Base-by-base conservation (phyloP, 129 eudicot genomes). In the Oenanthe sinensis region DNA sequence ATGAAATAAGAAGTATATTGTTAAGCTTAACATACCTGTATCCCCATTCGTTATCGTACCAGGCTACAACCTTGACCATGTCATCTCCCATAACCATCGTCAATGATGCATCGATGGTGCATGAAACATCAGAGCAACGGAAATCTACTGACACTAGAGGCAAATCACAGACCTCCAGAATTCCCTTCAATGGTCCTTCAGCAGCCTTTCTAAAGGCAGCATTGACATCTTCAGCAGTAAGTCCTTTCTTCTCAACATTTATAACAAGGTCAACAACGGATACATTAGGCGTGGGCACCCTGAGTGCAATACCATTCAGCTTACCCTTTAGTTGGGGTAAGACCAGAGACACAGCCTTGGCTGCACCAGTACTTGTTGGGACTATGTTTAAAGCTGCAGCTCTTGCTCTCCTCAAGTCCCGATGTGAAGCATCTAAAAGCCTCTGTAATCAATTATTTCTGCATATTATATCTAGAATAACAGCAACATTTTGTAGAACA, bases 81-180 rank as follows among this genome's bases (percentile, higher is more conserved):
- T 95, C 98, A 78, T 91, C 98, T 36, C 98, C 98, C 98, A 95
- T 95, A 62, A 95, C 98, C 98, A 95, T 95, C 11, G 98, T 87
- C 84, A 95, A 79, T 1, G 97, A 95, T 13, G 98, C 83, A 74
- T 95, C 98, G 14, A 95, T 89, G 76, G 97, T 90, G 42, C 94
- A 75, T 0, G 98, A 95, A 19, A 95, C 98, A 74, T 95, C 98
- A 16, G 90, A 80, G 89, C 97, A 91, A 77, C 98, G 83, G 84
- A 95, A 95, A 80, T 95, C 98, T 13, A 95, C 98, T 0, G 98
- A 95, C 24, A 95, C 98, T 69, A 95, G 97, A 43, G 98, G 98
- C 26, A 48, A 91, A 60, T 95, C 98, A 36, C 98, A 95, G 1
- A 95, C 98, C 0, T 83, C 96, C 82, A 95, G 83, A 45, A 95